phyloP scores from a whole-genome alignment of 2,329 filamentous ascomycete species.

The Colletotrichum horii region DNA sequence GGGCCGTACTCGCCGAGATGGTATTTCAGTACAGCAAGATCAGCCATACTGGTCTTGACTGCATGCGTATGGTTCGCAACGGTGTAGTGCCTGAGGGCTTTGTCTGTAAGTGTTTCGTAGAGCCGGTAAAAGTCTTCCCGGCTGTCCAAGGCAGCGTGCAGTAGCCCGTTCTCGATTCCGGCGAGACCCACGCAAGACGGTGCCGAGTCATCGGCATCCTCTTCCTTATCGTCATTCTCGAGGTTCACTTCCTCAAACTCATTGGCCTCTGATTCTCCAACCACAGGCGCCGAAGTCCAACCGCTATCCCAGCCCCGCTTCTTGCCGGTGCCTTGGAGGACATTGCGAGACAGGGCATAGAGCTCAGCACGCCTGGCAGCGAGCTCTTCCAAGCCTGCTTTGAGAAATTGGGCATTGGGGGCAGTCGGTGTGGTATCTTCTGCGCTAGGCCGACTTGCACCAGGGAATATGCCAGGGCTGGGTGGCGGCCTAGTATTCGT shows the following conservation, averaged over 20 bases:
- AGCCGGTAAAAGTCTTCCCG: constrained; percentile 68
- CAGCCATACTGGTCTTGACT: constrained; percentile 78
- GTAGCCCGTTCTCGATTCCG: constrained; percentile 60
- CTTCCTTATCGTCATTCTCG: constrained; percentile 41
- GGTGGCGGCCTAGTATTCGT: constrained; percentile 37
- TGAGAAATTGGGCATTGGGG: constrained; percentile 54
- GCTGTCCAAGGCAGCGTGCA: constrained; percentile 66
- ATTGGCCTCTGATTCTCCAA: constrained; percentile 47
- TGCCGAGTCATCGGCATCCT: constrained; percentile 13
- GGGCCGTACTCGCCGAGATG: constrained; percentile 74
- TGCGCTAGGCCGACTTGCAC: constrained; percentile 42
- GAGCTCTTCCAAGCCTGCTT: constrained; percentile 77
- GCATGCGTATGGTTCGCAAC: constrained; percentile 81
- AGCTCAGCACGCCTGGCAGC: constrained; percentile 85
- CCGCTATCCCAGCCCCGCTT: constrained; percentile 77
- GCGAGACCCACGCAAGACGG: constrained; percentile 8
- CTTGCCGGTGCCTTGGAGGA: constrained; percentile 77
- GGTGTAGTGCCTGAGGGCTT: constrained; percentile 81
- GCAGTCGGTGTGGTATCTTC: constrained; percentile 36
- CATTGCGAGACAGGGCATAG: constrained; percentile 77
- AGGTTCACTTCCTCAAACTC: constrained; percentile 65
- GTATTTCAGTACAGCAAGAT: constrained; percentile 85
- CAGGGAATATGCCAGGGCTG: constrained; percentile 61
- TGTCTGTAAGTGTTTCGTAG: constrained; percentile 81
- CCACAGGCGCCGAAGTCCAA: constrained; percentile 67